These are phyloP conservation scores for Magnolia sinica DNA, from an alignment of 164 flowering plant species.

Conservation along the genomic window DNA sequence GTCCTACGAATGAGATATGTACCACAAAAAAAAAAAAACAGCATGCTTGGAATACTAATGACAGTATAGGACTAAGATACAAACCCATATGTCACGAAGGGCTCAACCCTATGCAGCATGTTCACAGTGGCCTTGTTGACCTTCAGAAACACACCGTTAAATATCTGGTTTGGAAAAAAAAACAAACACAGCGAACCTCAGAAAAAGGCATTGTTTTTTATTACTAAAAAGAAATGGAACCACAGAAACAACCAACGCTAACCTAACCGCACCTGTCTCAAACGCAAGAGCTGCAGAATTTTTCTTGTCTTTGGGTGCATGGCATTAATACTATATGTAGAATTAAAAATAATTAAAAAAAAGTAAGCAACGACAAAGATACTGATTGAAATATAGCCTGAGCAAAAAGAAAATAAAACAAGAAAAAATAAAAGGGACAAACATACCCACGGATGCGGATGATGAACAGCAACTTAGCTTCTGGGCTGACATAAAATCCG, in stretches of 20 bases:
- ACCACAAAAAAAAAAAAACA: background rate
- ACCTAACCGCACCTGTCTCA: conserved; percentile 43
- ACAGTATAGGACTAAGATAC: background rate
- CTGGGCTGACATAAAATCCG: conserved; percentile 60
- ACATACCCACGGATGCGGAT: conserved; percentile 55
- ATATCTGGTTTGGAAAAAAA: conserved; percentile 32
- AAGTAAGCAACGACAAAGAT: background rate
- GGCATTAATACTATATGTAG: conserved; percentile 49
- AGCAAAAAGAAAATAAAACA: background rate
- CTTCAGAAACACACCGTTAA: conserved; percentile 63
- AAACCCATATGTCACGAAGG: conserved; percentile 62
- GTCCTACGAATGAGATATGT: background rate
- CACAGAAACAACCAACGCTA: background rate
- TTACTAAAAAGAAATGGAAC: background rate
- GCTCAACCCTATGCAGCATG: conserved; percentile 65
- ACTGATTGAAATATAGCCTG: background rate
- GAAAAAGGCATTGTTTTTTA: conserved; percentile 21
- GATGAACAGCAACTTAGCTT: conserved; percentile 54
- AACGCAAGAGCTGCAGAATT: conserved; percentile 56
- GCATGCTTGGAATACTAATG: background rate
- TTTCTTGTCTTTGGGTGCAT: conserved; percentile 54
- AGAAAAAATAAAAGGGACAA: background rate
- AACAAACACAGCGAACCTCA: background rate
- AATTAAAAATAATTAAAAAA: background rate
- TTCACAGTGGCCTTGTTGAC: conserved; percentile 69